Percentiles rank a stretch among this genome's conserved stretches.
Evolutionary conservation across 192 early-diverging fungal species (phyloP).

Genomic region (Nowakowskiella sp.): DNA sequence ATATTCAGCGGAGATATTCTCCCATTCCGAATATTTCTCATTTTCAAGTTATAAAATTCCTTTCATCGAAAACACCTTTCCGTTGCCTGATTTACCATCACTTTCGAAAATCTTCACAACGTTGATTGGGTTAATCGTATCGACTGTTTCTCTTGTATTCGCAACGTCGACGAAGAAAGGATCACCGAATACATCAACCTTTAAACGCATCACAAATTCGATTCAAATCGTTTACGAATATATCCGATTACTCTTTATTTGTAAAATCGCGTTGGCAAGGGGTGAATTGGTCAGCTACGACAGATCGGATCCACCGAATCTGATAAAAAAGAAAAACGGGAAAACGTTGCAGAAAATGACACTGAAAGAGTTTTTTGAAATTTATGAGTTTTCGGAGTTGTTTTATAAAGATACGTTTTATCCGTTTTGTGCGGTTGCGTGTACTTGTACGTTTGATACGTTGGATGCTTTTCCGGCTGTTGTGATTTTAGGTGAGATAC

Average conservation of each 20-base stretch:
- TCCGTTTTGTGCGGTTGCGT: constrained; percentile 36
- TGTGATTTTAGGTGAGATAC: constrained; percentile 27
- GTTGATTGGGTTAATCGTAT: neutral
- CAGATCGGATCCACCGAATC: neutral
- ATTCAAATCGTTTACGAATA: constrained; percentile 19
- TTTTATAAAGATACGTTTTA: constrained; percentile 32
- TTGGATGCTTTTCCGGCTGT: constrained; percentile 30
- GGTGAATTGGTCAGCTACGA: constrained; percentile 2
- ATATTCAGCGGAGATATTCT: too few species aligned
- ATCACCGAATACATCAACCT: too few species aligned
- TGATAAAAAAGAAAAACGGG: constrained; percentile 6
- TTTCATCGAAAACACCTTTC: constrained; percentile 15
- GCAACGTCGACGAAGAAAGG: too few species aligned
- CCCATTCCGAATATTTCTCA: constrained; percentile 30
- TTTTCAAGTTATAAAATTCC: constrained; percentile 31
- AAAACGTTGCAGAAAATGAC: constrained; percentile 18
- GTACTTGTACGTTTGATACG: constrained; percentile 33
- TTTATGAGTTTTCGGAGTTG: constrained; percentile 15
- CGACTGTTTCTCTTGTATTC: neutral
- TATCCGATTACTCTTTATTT: constrained; percentile 17
- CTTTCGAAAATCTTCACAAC: neutral
- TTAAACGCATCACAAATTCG: too few species aligned
- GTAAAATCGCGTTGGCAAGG: constrained; percentile 10
- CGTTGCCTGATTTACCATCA: constrained; percentile 28
- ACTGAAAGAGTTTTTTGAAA: constrained; percentile 24